phyloP scores from a whole-genome alignment of 495 filamentous ascomycete species.

The Aspergillus steynii region DNA sequence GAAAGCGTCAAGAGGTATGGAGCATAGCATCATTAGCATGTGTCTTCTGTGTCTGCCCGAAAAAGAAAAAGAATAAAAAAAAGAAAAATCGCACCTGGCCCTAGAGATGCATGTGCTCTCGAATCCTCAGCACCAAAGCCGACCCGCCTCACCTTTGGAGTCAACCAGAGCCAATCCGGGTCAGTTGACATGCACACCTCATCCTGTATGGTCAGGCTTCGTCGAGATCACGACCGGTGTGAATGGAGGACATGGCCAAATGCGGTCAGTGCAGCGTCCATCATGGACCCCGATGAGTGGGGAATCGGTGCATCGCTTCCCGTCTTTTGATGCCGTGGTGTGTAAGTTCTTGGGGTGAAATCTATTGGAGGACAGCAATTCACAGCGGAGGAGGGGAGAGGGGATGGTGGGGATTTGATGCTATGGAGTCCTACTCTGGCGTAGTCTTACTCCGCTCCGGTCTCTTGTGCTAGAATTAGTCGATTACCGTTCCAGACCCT shows the following conservation, averaged over 20 bases:
- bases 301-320: not conserved
- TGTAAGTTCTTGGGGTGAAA: not conserved
- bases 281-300: conserved; percentile 8
- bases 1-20: not conserved
- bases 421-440: not conserved
- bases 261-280: conserved; percentile 5
- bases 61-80: not conserved
- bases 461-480: not conserved
- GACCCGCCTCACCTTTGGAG: not conserved
- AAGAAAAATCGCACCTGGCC: not conserved
- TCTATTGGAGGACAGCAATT: not conserved
- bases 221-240: not conserved
- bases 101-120: not conserved
- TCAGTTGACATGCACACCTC: not conserved
- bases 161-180: not conserved
- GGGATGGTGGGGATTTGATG: not conserved
- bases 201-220: conserved; percentile 2
- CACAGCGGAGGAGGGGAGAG: not conserved
- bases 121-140: not conserved
- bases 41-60: not conserved
- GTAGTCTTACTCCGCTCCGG: not conserved
- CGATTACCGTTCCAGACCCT: not conserved
- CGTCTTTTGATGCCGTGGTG: conserved; percentile 2
- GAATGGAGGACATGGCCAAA: conserved; percentile 7
- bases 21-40: not conserved